phyloP scores from a whole-genome alignment of 2,329 filamentous ascomycete species.

The Aulographum hederae region DNA sequence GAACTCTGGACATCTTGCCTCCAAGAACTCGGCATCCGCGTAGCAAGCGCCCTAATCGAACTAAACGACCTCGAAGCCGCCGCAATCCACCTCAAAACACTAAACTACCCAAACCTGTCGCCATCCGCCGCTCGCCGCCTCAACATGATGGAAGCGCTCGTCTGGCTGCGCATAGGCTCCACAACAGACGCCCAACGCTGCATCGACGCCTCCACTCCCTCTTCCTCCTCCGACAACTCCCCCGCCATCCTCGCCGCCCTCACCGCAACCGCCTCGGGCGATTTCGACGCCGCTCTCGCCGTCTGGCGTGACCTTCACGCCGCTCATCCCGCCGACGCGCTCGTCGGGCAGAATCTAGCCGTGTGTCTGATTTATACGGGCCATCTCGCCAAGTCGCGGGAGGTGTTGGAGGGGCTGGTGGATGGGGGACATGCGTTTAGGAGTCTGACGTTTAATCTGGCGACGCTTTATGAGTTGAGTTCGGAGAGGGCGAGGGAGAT shows the following conservation, averaged over 20 bases:
- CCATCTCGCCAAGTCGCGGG: constrained; percentile 27
- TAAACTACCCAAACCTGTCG: too few relatives aligned
- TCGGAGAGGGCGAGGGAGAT: constrained; percentile 54
- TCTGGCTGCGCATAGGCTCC: constrained; percentile 68
- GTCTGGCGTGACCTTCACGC: constrained; percentile 39
- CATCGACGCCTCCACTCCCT: constrained; percentile 3
- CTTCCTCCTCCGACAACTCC: constrained; percentile 7
- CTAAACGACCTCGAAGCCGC: constrained; percentile 81
- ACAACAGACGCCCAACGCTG: constrained; percentile 44
- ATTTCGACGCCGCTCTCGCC: constrained; percentile 44
- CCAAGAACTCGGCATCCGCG: constrained; percentile 51
- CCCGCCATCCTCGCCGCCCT: constrained; percentile 41
- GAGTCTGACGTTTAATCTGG: constrained; percentile 72
- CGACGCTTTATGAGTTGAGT: constrained; percentile 81
- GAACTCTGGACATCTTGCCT: constrained; percentile 55
- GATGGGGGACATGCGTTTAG: constrained; percentile 46
- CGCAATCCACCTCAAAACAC: constrained; percentile 46
- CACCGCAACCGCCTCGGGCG: constrained; percentile 59
- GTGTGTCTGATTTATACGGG: constrained; percentile 74
- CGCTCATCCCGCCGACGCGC: constrained; percentile 36
- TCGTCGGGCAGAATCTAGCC: constrained; percentile 66
- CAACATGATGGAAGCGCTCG: constrained; percentile 35
- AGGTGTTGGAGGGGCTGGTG: constrained; percentile 31
- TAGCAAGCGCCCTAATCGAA: constrained; percentile 51
- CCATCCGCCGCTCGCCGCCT: constrained; percentile 15